phyloP scores from a whole-genome alignment of 2,329 filamentous ascomycete genomes.

The Botrytis hyacinthi region DNA sequence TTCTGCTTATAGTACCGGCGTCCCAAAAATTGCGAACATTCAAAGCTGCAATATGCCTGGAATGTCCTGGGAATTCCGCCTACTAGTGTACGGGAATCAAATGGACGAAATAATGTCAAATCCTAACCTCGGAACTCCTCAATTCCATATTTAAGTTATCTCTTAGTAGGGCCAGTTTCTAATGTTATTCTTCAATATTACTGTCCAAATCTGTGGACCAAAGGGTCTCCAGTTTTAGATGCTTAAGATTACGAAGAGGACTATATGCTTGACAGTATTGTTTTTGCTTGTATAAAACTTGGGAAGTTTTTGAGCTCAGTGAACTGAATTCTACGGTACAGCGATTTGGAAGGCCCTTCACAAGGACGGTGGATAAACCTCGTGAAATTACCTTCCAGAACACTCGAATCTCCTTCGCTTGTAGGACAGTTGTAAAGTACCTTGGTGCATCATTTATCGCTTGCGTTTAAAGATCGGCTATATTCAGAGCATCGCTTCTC shows the following conservation, averaged over 20 bases:
- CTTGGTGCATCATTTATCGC: not conserved
- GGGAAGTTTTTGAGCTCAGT: not conserved
- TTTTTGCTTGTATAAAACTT: not conserved
- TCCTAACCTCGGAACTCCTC: not conserved
- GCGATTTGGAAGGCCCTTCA: not conserved
- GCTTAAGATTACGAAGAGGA: not conserved
- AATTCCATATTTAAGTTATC: not conserved
- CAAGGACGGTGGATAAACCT: not conserved
- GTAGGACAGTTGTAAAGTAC: not conserved
- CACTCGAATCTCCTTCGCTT: not conserved
- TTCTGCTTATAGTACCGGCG: not conserved
- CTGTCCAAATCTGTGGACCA: not conserved
- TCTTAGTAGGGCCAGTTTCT: not conserved
- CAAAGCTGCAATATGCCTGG: not conserved
- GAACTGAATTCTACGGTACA: not conserved
- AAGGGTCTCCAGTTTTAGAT: not conserved
- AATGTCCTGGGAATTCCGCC: not conserved
- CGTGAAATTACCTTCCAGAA: not conserved
- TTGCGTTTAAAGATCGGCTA: not conserved
- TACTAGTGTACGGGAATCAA: not conserved
- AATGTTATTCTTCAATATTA: not conserved
- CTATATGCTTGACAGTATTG: not conserved
- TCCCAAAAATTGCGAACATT: not conserved
- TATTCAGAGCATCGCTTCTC: too few relatives aligned
- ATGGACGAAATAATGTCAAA: not conserved